These are phyloP conservation scores for Aegilops speltoides DNA, from an alignment of 176 grass and related monocot species.

Conservation along the genomic window DNA sequence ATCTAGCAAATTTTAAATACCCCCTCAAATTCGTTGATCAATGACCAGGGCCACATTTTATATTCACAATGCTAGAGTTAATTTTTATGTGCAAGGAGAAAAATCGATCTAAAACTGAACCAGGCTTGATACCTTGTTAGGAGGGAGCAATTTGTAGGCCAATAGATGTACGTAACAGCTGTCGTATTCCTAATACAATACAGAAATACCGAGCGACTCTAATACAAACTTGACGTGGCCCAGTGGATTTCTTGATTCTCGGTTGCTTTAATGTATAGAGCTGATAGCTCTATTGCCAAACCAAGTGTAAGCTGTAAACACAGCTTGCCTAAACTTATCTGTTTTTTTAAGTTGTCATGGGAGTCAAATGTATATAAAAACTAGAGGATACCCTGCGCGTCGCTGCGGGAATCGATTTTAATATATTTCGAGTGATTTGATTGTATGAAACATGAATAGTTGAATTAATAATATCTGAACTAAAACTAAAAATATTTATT, in stretches of 20 bases:
- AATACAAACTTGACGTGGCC: neutral
- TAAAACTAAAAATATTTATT: too few species aligned
- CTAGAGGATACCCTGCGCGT: too few species aligned
- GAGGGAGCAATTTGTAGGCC: neutral
- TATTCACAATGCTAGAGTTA: neutral
- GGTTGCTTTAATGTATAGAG: neutral
- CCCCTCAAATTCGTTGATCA: neutral
- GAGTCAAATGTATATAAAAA: neutral
- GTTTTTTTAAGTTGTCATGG: neutral
- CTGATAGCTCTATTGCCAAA: neutral
- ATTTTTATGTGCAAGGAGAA: conserved; percentile 1
- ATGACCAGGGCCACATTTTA: neutral
- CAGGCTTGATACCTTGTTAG: neutral
- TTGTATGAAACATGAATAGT: too few species aligned
- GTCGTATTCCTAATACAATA: neutral
- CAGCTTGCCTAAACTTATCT: neutral
- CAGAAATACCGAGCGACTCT: neutral
- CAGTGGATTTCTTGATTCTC: neutral
- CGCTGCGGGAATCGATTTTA: too few species aligned
- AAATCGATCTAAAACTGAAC: neutral
- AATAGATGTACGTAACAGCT: neutral
- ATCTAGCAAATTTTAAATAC: conserved; percentile 1
- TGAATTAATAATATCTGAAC: too few species aligned
- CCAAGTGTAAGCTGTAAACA: neutral
- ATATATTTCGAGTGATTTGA: too few species aligned